Conservation (phyloP, 2,329 filamentous ascomycete genomes). For the Piedraia hortae region DNA sequence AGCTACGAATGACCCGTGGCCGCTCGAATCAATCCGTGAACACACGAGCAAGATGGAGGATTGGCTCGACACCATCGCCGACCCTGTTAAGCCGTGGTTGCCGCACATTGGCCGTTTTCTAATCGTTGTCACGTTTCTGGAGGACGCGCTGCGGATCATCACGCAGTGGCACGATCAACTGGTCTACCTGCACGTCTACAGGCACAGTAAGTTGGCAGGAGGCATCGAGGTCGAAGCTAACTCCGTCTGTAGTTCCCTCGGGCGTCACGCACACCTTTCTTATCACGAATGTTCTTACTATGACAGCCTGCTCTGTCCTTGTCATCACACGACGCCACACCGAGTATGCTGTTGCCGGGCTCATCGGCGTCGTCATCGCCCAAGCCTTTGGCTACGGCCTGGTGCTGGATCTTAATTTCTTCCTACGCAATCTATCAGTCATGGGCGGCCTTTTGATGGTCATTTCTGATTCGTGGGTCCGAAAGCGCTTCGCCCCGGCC, state of each 20-base stretch:
- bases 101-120: slow-evolving; percentile 89
- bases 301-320: slow-evolving; percentile 53
- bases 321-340: slow-evolving; percentile 84
- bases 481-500: slow-evolving; percentile 89
- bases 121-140: slow-evolving; percentile 93
- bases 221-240: slow-evolving; percentile 1
- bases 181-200: slow-evolving; percentile 72
- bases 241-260: slow-evolving; percentile 36
- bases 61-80: slow-evolving; percentile 57
- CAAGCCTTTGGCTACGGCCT: slow-evolving; percentile 92
- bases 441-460: slow-evolving; percentile 96
- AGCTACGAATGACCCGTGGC: slow-evolving; percentile 39
- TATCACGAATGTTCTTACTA: slow-evolving; percentile 65
- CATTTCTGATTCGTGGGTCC: slow-evolving; percentile 88
- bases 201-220: slow-evolving; percentile 44
- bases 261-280: slow-evolving; percentile 86
- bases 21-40: slow-evolving; percentile 66
- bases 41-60: slow-evolving; percentile 99
- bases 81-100: slow-evolving; percentile 90
- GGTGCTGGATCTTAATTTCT: slow-evolving; percentile 98
- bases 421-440: slow-evolving; percentile 92
- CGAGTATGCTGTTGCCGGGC: slow-evolving; percentile 71
- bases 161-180: slow-evolving; percentile 96
- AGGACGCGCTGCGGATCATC: slow-evolving; percentile 83
- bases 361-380: slow-evolving; percentile 71